Percentiles rank a stretch among this genome's conserved stretches.
Evolutionary conservation across 306 rosid species (phyloP).

Genomic region (Gastrolobium bilobum): DNA sequence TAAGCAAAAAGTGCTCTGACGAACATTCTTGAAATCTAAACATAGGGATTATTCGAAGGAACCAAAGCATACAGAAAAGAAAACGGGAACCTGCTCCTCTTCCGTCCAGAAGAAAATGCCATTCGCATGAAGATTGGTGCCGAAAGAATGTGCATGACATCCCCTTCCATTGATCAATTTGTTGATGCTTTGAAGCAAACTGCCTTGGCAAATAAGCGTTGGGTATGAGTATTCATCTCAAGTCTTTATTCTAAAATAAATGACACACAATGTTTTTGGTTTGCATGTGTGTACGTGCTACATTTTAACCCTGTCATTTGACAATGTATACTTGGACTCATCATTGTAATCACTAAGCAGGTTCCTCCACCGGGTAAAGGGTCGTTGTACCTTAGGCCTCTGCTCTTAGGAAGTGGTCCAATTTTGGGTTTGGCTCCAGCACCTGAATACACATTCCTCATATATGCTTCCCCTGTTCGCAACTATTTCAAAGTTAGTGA

Average conservation of each 20-base stretch:
- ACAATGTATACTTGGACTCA: not conserved
- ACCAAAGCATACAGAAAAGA: slow-evolving; percentile 82
- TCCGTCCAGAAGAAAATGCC: slow-evolving; percentile 86
- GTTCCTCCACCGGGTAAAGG: slow-evolving; percentile 92
- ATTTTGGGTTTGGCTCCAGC: slow-evolving; percentile 84
- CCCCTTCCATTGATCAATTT: slow-evolving; percentile 78
- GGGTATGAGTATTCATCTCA: slow-evolving; percentile 61
- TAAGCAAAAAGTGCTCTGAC: no score
- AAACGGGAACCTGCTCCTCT: slow-evolving; percentile 74
- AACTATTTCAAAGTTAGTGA: slow-evolving; percentile 79
- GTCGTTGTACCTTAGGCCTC: slow-evolving; percentile 83
- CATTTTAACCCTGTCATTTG: not conserved
- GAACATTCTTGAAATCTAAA: not conserved
- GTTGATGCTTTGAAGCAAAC: slow-evolving; percentile 83
- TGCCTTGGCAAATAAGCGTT: slow-evolving; percentile 75
- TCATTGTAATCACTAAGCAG: slow-evolving; percentile 49
- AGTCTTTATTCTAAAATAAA: not conserved
- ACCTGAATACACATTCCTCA: slow-evolving; percentile 79
- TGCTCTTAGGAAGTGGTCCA: slow-evolving; percentile 87
- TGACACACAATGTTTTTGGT: not conserved
- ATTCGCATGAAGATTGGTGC: slow-evolving; percentile 80
- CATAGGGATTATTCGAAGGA: slow-evolving; percentile 88
- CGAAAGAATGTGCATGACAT: slow-evolving; percentile 88
- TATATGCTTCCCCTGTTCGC: slow-evolving; percentile 91
- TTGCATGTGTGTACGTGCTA: not conserved